Base-by-base conservation (phyloP, 768 basidiomycete species). In the Calvatia gigantea region DNA sequence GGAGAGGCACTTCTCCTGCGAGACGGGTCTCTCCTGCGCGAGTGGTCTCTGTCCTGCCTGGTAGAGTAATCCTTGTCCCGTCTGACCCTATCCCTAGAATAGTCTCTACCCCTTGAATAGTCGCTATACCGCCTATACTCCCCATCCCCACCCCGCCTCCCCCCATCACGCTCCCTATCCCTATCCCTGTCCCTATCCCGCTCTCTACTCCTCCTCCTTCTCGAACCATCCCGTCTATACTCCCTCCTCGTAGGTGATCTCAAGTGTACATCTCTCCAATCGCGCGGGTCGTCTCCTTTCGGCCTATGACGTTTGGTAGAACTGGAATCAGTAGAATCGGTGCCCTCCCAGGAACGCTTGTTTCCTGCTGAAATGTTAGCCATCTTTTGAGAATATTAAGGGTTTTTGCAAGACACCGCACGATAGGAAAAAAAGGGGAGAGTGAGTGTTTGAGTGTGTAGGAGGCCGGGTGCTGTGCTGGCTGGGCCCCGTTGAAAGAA, bases 301-400 rank as follows among this genome's bases (percentile, higher is more conserved):
- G n/a, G 80, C 58, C 81, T 76, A 42, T 74, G 74, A 61, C 85
- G 76, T 69, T 89, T 89, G 64, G 79, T 65, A 37, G 70, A 62
- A 51, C 73, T 76, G 64, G 64, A 62, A 51, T 74, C 76, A 64
- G 64, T 65, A 15, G 48, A 43, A 66, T 76, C 73, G 58, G 62
- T 65, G 58, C 80, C 85, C 65, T 89, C 87, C 84, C 83, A 83
- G 60, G 85, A 73, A 71, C 89, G 87, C 85, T 91, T 91, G 70
- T 79, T 76, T 78, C 89, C 89, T 90, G 89, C 79, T 77, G 85
- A 76, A 68, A 83, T 72, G 82, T 91, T 88, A 90, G 89, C 84
- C 87, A 90, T 81, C 72, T 80, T 79, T 67, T 65, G 61, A 55
- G 63, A 59, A 57, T 64, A 46, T 47, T 55, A 54, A n/a, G 12